These are phyloP conservation scores for Solanum pinnatisectum DNA, from an alignment of 257 asterid species.

Conservation along the genomic window DNA sequence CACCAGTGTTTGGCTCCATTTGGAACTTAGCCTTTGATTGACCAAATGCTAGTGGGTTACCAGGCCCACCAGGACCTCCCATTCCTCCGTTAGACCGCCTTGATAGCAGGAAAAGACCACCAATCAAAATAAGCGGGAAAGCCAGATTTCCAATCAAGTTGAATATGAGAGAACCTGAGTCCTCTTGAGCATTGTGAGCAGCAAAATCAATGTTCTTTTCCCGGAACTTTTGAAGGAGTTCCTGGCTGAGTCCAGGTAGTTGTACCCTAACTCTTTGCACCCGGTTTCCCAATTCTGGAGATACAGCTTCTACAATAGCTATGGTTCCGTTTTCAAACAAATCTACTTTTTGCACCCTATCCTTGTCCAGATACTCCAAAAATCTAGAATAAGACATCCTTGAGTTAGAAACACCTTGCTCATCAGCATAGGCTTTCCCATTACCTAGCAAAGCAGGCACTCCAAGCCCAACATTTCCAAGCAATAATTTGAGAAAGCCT, in stretches of 20 bases:
- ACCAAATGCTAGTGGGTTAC: slow-evolving; percentile 68
- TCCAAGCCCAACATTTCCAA: slow-evolving; percentile 60
- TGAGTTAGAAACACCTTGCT: slow-evolving; percentile 83
- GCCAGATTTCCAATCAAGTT: slow-evolving; percentile 86
- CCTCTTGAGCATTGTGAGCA: slow-evolving; percentile 92
- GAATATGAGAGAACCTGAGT: slow-evolving; percentile 72
- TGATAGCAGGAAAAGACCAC: slow-evolving; percentile 92
- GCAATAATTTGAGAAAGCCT: slow-evolving; percentile 64
- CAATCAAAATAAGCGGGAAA: slow-evolving; percentile 79
- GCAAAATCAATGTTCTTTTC: slow-evolving; percentile 95
- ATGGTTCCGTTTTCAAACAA: slow-evolving; percentile 86
- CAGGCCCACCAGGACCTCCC: slow-evolving; percentile 99
- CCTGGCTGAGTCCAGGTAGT: slow-evolving; percentile 96
- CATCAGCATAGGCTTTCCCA: slow-evolving; percentile 80
- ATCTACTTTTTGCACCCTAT: slow-evolving; percentile 74
- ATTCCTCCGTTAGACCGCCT: slow-evolving; percentile 90
- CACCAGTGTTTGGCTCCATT: slow-evolving; percentile 98
- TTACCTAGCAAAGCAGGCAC: slow-evolving; percentile 49
- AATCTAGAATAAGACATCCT: slow-evolving; percentile 97
- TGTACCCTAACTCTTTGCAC: slow-evolving; percentile 91
- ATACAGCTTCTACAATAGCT: slow-evolving; percentile 89
- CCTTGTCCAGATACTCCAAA: slow-evolving; percentile 92
- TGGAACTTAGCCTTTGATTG: slow-evolving; percentile 96
- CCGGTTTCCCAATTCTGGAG: slow-evolving; percentile 86
- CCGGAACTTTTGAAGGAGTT: slow-evolving; percentile 88